Evolutionary conservation across 768 basidiomycete genomes (phyloP), one percentile per base, ranked within the genome.

Genomic region (Pilatotrama ljubarskyi): DNA sequence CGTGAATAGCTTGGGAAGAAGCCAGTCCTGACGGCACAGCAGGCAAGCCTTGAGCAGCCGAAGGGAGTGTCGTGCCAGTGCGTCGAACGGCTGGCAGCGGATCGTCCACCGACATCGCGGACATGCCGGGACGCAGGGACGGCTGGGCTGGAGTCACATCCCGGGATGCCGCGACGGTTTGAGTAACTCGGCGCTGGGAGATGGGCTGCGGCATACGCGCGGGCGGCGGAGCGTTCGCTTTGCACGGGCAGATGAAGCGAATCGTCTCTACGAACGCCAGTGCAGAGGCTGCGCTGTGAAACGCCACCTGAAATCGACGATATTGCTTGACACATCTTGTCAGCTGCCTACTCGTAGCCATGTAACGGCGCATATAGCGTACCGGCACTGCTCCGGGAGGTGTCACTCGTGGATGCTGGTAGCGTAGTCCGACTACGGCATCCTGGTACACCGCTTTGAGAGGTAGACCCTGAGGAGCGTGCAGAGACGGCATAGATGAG

Each of bases 361-460:
- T 2, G 18, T 4, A 32, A 38, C 14, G 22, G 9, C 24, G 44
- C 46, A 37, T 18, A 44, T 17, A 18, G 69, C 72, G 59, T 65
- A 74, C 78, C 52, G 74, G 72, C n/a, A 63, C 64, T 40, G 65
- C 64, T 44, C 71, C 71, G 17, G 66, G 64, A 9, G 68, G 64
- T 5, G 67, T 42, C 13, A 61, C 76, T 29, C 75, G 76, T 25
- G 81, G 80, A 62, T 87, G 78, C 35, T 90, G 74, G 66, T 92
- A 93, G 22, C 90, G 85, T 44, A 93, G 81, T 13, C 91, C 91
- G 25, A 91, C 87, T 0, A 86, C 77, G 4, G 81, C 77, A 55
- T 88, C 90, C 22, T 87, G 84, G 69, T 89, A 90, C 10, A 92
- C 88, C 8, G 88, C 90, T 71, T 91, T 91, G 42, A 93, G 73